A percentile compares a stretch with the other conserved stretches of the same genome.
These are phyloP conservation scores for Pseudocohnilembus persalinus DNA, from an alignment of 169 alveolate genomes.

Conservation along the genomic window DNA sequence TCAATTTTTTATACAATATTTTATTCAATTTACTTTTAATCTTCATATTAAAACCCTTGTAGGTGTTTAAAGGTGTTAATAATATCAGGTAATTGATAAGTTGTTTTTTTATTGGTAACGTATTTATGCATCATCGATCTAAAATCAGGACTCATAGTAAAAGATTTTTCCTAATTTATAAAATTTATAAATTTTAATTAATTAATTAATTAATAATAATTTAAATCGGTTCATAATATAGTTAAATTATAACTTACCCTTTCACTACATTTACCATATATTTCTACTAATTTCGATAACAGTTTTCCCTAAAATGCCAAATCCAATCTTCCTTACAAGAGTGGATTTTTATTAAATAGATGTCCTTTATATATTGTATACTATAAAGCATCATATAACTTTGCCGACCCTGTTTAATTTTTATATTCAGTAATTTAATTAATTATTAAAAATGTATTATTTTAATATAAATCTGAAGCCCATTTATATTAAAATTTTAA, in stretches of 20 bases:
- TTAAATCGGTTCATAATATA: no score
- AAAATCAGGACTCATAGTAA: background rate
- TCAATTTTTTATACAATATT: no score
- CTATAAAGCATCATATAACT: slow-evolving; percentile 40
- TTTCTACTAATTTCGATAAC: slow-evolving; percentile 19
- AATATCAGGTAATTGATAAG: background rate
- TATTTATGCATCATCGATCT: background rate
- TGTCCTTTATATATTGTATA: slow-evolving; percentile 42
- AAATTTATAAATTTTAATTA: no score
- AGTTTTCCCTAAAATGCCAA: slow-evolving; percentile 35
- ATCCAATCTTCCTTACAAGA: slow-evolving; percentile 15
- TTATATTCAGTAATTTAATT: background rate
- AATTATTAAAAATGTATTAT: background rate
- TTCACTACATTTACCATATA: background rate
- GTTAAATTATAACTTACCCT: background rate
- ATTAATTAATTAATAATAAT: no score
- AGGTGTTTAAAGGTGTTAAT: background rate
- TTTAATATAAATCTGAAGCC: background rate
- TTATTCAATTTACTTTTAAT: background rate
- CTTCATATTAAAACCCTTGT: background rate
- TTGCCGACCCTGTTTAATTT: slow-evolving; percentile 12
- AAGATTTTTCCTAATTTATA: background rate
- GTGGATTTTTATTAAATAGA: slow-evolving; percentile 29
- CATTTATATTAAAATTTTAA: background rate
- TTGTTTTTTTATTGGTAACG: background rate